Percentiles rank a stretch among this genome's conserved stretches.
Evolutionary conservation across 129 eudicot genomes (phyloP).

Genomic region (Centrapalus pauciflorus): DNA sequence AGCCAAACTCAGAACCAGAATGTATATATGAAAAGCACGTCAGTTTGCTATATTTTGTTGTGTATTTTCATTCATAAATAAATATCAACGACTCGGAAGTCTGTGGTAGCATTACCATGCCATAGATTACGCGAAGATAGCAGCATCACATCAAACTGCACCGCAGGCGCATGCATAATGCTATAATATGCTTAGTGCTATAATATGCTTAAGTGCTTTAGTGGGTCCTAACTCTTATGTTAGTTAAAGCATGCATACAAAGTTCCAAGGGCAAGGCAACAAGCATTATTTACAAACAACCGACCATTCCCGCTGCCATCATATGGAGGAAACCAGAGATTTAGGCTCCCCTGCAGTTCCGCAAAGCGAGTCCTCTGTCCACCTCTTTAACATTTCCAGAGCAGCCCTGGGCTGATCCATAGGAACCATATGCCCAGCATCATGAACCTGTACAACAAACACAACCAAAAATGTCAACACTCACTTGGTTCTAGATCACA

Average conservation of each 20-base stretch:
- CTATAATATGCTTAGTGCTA: too few species aligned
- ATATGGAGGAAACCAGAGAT: conserved; percentile 5
- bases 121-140: background rate
- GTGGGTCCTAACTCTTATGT: conserved; percentile 8
- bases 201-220: conserved; percentile 2
- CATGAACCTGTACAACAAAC: conserved; percentile 26
- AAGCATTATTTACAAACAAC: conserved; percentile 16
- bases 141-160: conserved; percentile 1
- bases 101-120: too few species aligned
- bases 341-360: conserved; percentile 6
- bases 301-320: background rate
- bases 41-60: too few species aligned
- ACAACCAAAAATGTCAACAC: background rate
- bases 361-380: conserved; percentile 35
- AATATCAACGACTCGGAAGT: too few species aligned
- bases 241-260: conserved; percentile 1
- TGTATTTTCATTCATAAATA: too few species aligned
- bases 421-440: conserved; percentile 82
- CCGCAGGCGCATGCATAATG: too few species aligned
- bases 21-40: too few species aligned
- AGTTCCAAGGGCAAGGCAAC: conserved; percentile 2
- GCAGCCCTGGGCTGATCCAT: conserved; percentile 81
- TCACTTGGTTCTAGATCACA: too few species aligned
- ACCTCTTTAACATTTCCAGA: conserved; percentile 62
- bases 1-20: too few species aligned